Base-by-base conservation (phyloP, 2,329 filamentous ascomycete genomes). In the Rhexocercosporidium sp. region DNA sequence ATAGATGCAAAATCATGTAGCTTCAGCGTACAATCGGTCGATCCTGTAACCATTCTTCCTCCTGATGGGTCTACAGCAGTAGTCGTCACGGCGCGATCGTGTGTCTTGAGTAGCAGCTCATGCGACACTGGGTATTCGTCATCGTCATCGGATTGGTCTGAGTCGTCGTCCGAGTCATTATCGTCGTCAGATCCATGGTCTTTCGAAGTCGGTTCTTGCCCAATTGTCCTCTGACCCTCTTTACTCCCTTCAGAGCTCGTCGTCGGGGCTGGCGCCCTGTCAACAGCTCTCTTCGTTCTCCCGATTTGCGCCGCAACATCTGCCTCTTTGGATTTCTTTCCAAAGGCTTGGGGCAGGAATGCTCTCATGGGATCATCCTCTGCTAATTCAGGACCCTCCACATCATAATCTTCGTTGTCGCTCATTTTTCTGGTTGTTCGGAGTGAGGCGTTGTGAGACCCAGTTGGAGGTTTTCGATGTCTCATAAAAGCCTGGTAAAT, bases 1-100 rank as follows among this genome's bases (percentile, higher is more conserved):
- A 99, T 96, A 56, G 94, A 92, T 2, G 94, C 89, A 78, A 99
- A 97, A 78, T 99, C 95, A 81, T 97, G 94, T 20, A 99, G 84
- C 77, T 97, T 98, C 75, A 98, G 82, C 1, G 89, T 92, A 79
- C 94, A 96, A 79, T 99, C 96, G 68, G 91, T 92, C 5, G 94
- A 97, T 25, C 92, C 94, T n/a, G 93, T 96, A 57, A 95, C 89
- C 77, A 99, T 83, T 73, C 96, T 88, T 56, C 90, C 90, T 12
- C 96, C 96, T 0, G 94, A 89, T 0, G 92, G 90, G 79, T 99
- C 96, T 57, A 97, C 84, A 1, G 94, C 90, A 65, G 94, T 85
- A 0, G 92, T 90, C 7, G 95, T 97, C 49, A 98, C 88, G 6
- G 94, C 89, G 68, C 92, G 90, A 41, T 96, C 92, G 78, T 99